Evolutionary conservation across 2,329 filamentous ascomycete genomes (phyloP).

Genomic region (Hymenoscyphus scutula): DNA sequence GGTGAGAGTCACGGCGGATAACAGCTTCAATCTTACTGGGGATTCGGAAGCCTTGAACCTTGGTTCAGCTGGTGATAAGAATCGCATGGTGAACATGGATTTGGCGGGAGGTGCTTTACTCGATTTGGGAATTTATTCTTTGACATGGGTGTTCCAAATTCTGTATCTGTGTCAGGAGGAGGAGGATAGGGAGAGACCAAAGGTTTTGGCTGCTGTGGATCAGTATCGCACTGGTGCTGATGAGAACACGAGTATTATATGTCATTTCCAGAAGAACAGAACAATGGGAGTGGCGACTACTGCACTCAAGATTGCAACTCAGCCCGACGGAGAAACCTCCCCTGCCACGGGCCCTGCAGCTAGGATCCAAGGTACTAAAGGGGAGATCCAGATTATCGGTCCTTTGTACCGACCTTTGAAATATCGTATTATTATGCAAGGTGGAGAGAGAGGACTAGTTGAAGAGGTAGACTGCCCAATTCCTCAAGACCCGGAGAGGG

Average conservation of each 20-base stretch:
- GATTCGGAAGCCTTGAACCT: slow-evolving; percentile 43
- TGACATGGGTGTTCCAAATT: slow-evolving; percentile 71
- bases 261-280: slow-evolving; percentile 57
- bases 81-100: slow-evolving; percentile 68
- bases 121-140: slow-evolving; percentile 67
- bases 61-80: slow-evolving; percentile 35
- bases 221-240: slow-evolving; percentile 62
- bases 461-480: slow-evolving; percentile 39
- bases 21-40: slow-evolving; percentile 51
- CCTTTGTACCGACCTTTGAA: slow-evolving; percentile 55
- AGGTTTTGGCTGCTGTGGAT: slow-evolving; percentile 54
- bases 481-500: slow-evolving; percentile 41
- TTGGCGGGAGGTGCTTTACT: slow-evolving; percentile 66
- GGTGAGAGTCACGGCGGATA: slow-evolving; percentile 41
- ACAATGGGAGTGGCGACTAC: slow-evolving; percentile 62
- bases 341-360: slow-evolving; percentile 53
- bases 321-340: slow-evolving; percentile 46
- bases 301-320: slow-evolving; percentile 46
- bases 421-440: slow-evolving; percentile 50
- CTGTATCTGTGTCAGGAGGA: slow-evolving; percentile 63
- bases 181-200: slow-evolving; percentile 45
- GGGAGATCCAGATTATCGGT: slow-evolving; percentile 63
- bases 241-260: slow-evolving; percentile 60
- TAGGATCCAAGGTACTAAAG: slow-evolving; percentile 62
- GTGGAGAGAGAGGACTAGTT: slow-evolving; percentile 36